phyloP scores from a whole-genome alignment of 768 basidiomycete species.

The Xanthoconium stramineum region DNA sequence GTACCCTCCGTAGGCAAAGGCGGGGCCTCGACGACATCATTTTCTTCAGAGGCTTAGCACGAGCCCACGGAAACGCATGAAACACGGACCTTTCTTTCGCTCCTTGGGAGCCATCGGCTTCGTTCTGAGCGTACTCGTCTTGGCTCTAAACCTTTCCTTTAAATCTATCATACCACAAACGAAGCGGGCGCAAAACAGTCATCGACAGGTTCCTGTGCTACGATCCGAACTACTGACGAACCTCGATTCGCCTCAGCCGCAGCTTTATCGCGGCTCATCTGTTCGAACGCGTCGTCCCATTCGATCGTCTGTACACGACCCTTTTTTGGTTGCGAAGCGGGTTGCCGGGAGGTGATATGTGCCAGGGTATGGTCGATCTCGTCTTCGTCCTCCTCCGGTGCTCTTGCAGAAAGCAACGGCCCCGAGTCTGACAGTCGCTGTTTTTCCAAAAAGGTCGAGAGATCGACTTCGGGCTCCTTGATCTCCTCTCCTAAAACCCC shows the following conservation, averaged over 20 bases:
- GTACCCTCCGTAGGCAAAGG: constrained; percentile 43
- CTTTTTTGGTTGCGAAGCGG: constrained; percentile 42
- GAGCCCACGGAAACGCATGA: neutral
- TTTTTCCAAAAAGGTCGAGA: constrained; percentile 61
- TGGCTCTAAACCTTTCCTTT: constrained; percentile 56
- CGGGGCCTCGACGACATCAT: constrained; percentile 44
- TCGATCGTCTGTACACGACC: constrained; percentile 61
- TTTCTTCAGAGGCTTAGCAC: constrained; percentile 25
- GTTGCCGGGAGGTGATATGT: constrained; percentile 41
- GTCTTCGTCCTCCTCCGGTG: constrained; percentile 46
- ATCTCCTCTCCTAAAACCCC: constrained; percentile 54
- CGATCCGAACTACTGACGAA: constrained; percentile 25
- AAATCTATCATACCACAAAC: constrained; percentile 40
- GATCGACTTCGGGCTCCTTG: constrained; percentile 69
- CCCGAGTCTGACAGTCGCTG: constrained; percentile 48
- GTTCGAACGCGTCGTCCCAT: constrained; percentile 67
- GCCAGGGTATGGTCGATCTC: constrained; percentile 56
- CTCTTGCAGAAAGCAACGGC: constrained; percentile 13
- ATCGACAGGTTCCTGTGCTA: neutral
- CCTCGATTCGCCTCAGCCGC: constrained; percentile 76
- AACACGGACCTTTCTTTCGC: constrained; percentile 37
- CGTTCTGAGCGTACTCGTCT: constrained; percentile 44
- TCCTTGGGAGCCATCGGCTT: constrained; percentile 35
- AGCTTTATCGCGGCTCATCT: constrained; percentile 65
- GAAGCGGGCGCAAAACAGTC: neutral